Conservation (phyloP, 2,329 filamentous ascomycete genomes). For the Calonectria fujianensis region DNA sequence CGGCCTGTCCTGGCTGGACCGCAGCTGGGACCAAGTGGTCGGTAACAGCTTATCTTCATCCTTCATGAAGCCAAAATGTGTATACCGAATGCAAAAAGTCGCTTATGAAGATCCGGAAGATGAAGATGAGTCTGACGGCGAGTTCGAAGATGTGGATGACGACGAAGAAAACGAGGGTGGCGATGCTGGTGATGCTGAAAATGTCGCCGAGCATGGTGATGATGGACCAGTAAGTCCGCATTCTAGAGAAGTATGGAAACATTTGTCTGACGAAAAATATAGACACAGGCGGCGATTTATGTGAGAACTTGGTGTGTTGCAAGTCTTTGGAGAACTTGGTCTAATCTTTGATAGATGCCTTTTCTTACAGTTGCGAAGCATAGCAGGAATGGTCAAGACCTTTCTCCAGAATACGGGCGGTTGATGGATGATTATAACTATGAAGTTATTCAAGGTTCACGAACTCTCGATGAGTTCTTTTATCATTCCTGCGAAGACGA, state of each 20-base stretch:
- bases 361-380: conserved; percentile 12
- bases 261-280: background rate
- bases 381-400: background rate
- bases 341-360: background rate
- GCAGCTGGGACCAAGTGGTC: conserved; percentile 7
- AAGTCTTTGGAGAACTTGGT: too few relatives aligned
- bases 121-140: background rate
- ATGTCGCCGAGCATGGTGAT: background rate
- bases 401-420: background rate
- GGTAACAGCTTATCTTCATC: background rate
- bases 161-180: background rate
- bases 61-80: conserved; percentile 18
- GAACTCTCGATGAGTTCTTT: conserved; percentile 46
- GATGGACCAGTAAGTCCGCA: conserved; percentile 3
- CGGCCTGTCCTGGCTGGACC: conserved; percentile 1
- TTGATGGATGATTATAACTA: conserved; percentile 28
- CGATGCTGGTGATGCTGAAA: background rate
- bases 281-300: conserved; percentile 16
- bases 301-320: background rate
- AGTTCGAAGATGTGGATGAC: background rate
- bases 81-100: background rate
- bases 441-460: conserved; percentile 36
- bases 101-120: background rate
- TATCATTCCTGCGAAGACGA: conserved; percentile 40
- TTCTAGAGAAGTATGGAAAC: too few relatives aligned